A percentile compares a stretch with the other conserved stretches of the same genome.
Conservation (phyloP, 306 rosid genomes). For the Rosa lucieae region DNA sequence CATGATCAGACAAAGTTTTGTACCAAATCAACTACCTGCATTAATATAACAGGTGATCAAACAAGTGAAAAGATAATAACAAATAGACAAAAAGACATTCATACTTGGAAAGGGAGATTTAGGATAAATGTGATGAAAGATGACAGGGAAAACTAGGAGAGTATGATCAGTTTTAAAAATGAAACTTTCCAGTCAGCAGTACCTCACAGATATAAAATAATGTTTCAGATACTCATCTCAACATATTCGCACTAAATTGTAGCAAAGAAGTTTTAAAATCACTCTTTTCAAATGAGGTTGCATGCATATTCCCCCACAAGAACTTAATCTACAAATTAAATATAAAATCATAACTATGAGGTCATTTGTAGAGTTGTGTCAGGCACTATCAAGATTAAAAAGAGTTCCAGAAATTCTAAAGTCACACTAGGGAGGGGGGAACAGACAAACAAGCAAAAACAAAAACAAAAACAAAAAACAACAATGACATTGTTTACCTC, state of each 20-base stretch:
- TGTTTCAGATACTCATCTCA: neutral
- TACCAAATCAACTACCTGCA: constrained; percentile 12
- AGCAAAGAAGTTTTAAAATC: neutral
- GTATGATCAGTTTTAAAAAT: neutral
- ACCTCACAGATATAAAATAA: neutral
- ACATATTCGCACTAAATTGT: neutral
- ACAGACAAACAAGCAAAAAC: neutral
- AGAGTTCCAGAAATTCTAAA: neutral
- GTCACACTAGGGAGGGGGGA: neutral
- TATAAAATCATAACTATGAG: neutral
- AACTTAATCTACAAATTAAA: neutral
- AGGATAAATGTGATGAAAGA: neutral
- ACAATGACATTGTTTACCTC: constrained; percentile 36
- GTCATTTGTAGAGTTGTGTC: constrained; percentile 7
- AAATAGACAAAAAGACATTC: neutral
- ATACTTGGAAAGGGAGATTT: neutral
- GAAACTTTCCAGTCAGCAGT: neutral
- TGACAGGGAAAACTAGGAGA: neutral
- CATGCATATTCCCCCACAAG: neutral
- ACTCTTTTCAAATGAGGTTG: neutral
- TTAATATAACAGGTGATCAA: neutral
- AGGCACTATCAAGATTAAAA: neutral
- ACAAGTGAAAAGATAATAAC: neutral
- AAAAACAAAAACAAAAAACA: neutral
- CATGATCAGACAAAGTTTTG: neutral